Evolutionary conservation across 768 basidiomycete species (phyloP).

Genomic region (Gloeopeniophorella convolvens): DNA sequence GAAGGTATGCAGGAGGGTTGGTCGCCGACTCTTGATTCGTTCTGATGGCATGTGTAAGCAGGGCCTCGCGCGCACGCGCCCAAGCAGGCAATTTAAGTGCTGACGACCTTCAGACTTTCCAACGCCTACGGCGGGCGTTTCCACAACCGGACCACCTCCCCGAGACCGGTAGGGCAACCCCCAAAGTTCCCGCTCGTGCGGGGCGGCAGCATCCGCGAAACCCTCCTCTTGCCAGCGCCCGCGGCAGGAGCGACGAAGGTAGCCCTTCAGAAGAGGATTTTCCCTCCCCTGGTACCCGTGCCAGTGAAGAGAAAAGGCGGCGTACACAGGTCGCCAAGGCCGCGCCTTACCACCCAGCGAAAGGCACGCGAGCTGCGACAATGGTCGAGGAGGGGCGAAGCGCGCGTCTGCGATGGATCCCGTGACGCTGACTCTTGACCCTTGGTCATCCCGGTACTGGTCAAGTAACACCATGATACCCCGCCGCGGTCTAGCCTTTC

Average conservation of each 20-base stretch:
- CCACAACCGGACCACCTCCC: background rate
- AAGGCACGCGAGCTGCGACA: slow-evolving; percentile 12
- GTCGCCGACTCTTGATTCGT: background rate
- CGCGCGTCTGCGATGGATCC: too few relatives aligned
- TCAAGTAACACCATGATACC: too few relatives aligned
- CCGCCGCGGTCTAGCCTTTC: too few relatives aligned
- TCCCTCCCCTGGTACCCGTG: slow-evolving; percentile 6
- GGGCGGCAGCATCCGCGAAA: background rate
- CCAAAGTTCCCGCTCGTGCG: background rate
- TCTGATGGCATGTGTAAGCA: background rate
- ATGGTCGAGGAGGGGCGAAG: slow-evolving; percentile 2
- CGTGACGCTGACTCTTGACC: too few relatives aligned
- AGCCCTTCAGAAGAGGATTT: slow-evolving; percentile 5
- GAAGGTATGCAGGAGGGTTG: slow-evolving; percentile 1
- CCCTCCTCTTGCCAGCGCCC: background rate
- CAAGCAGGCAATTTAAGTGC: background rate
- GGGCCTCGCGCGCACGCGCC: background rate
- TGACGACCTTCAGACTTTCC: background rate
- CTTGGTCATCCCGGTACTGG: too few relatives aligned
- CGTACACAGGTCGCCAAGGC: slow-evolving; percentile 1
- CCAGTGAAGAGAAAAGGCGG: slow-evolving; percentile 3
- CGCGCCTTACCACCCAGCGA: slow-evolving; percentile 1
- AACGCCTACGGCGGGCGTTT: background rate
- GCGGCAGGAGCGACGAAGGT: background rate
- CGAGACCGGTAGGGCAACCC: background rate